phyloP scores from a whole-genome alignment of 2,329 filamentous ascomycete genomes.

The Neofusicoccum sp. region DNA sequence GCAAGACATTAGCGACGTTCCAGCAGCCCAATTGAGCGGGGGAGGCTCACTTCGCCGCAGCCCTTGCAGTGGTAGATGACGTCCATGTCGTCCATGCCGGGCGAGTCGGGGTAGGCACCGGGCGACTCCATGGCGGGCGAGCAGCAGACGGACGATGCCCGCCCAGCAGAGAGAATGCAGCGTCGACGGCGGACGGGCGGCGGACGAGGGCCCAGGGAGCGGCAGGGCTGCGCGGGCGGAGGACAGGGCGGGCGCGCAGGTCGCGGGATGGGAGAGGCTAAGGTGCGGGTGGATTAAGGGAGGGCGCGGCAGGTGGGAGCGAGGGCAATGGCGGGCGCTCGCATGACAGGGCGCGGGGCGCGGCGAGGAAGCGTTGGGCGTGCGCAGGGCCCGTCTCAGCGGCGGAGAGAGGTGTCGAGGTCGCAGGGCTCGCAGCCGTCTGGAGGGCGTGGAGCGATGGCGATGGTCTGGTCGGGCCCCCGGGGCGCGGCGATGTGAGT shows the following conservation, averaged over 20 bases:
- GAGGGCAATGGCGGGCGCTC: constrained; percentile 13
- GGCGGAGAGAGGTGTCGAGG: background rate
- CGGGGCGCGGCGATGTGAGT: background rate
- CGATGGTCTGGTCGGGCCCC: constrained; percentile 8
- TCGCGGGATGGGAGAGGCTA: constrained; percentile 6
- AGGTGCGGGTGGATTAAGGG: constrained; percentile 12
- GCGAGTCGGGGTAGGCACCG: constrained; percentile 53
- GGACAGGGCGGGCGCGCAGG: background rate
- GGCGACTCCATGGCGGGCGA: constrained; percentile 52
- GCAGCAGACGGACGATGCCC: constrained; percentile 3
- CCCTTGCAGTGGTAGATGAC: constrained; percentile 66
- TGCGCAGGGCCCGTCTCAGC: background rate
- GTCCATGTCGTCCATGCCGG: constrained; percentile 37
- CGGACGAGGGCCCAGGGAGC: background rate
- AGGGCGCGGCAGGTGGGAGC: background rate
- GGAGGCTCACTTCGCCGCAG: constrained; percentile 43
- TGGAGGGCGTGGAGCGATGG: constrained; percentile 14
- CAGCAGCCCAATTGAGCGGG: constrained; percentile 16
- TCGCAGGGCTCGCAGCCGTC: constrained; percentile 6
- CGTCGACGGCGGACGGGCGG: background rate
- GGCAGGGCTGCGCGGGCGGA: constrained; percentile 12
- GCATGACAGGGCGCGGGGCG: constrained; percentile 13
- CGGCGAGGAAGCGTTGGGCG: background rate
- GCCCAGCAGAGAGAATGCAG: background rate
- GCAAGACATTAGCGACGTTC: constrained; percentile 22